Evolutionary conservation across 805 yeast species (phyloP).

Genomic region (Candida quercuum): DNA sequence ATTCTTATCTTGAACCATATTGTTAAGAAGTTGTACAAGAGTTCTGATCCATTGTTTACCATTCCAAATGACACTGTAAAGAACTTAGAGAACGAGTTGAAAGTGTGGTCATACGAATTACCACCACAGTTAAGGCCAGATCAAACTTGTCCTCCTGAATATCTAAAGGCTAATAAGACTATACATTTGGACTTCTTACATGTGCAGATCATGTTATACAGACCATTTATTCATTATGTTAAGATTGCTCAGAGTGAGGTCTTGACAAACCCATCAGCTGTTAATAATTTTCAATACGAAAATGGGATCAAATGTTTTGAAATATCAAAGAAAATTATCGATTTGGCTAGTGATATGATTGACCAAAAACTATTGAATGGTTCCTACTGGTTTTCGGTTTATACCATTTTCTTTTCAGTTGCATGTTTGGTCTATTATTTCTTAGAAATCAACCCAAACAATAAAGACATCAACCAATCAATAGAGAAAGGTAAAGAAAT

Average conservation of each 20-base stretch:
- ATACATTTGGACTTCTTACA: slow-evolving; percentile 72
- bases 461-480: slow-evolving; percentile 52
- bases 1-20: slow-evolving; percentile 67
- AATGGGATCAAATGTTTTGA: slow-evolving; percentile 82
- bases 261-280: slow-evolving; percentile 37
- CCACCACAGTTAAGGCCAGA: slow-evolving; percentile 71
- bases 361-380: slow-evolving; percentile 69
- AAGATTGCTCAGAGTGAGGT: slow-evolving; percentile 33
- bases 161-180: slow-evolving; percentile 69
- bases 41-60: slow-evolving; percentile 31
- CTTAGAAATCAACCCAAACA: slow-evolving; percentile 40
- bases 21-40: slow-evolving; percentile 69
- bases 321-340: slow-evolving; percentile 76
- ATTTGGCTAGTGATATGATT: slow-evolving; percentile 75
- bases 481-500: slow-evolving; percentile 79
- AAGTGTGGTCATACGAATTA: slow-evolving; percentile 65
- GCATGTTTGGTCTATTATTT: slow-evolving; percentile 78
- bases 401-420: slow-evolving; percentile 87
- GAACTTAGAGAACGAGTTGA: slow-evolving; percentile 63
- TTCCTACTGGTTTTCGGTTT: slow-evolving; percentile 91
- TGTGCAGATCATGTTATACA: slow-evolving; percentile 76
- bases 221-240: slow-evolving; percentile 78
- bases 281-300: slow-evolving; percentile 43
- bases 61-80: slow-evolving; percentile 47
- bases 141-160: slow-evolving; percentile 31